Conservation (phyloP, 148 eudicot genomes). For the Suaeda aralocaspica region DNA sequence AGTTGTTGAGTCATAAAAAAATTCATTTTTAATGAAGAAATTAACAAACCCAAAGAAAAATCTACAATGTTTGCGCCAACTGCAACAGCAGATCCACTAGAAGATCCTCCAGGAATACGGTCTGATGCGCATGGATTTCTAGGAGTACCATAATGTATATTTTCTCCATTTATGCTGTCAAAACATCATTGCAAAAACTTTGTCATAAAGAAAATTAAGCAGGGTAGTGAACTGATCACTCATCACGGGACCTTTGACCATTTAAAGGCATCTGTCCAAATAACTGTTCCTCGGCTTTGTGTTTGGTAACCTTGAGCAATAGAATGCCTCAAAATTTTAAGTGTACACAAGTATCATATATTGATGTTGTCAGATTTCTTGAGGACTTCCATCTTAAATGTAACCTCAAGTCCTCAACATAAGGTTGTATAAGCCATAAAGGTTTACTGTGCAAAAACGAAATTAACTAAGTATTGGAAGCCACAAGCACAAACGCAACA, state of each 20-base stretch:
- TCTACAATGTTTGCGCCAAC: constrained; percentile 77
- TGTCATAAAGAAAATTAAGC: neutral
- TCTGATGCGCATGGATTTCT: constrained; percentile 73
- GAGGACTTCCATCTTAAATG: neutral
- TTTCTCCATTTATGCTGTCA: constrained; percentile 84
- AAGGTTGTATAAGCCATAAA: neutral
- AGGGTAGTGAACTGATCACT: neutral
- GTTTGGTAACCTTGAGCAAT: neutral
- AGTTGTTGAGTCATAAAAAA: neutral
- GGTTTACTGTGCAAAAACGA: neutral
- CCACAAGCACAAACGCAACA: neutral
- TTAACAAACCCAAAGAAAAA: constrained; percentile 58
- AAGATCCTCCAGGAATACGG: constrained; percentile 90
- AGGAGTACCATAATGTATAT: constrained; percentile 84
- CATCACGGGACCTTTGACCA: constrained; percentile 3
- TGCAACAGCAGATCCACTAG: constrained; percentile 95
- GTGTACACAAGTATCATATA: neutral
- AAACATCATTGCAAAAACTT: neutral
- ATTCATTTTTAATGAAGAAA: neutral
- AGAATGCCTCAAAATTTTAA: neutral
- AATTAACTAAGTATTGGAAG: neutral
- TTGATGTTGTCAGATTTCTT: neutral
- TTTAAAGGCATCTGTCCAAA: neutral
- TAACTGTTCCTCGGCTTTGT: too few species aligned
- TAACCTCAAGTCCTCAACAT: neutral